Evolutionary conservation across 805 yeast species (phyloP).

Genomic region (Candida qinlingensis): DNA sequence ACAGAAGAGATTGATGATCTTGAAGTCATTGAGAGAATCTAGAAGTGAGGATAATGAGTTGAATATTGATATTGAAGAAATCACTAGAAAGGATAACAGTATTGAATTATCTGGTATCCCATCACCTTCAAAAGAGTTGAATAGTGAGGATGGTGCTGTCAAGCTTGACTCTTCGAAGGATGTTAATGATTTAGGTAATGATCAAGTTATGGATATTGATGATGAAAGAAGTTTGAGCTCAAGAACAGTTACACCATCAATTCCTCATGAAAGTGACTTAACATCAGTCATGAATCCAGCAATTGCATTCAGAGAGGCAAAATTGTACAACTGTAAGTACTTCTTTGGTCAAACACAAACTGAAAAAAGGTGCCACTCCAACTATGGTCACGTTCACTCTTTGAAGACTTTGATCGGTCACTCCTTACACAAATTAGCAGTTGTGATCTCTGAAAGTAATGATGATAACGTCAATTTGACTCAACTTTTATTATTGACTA

Average conservation of each 20-base stretch:
- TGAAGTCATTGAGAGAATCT: constrained; percentile 32
- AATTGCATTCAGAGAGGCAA: constrained; percentile 51
- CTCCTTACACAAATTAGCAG: constrained; percentile 53
- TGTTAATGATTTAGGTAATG: constrained; percentile 26
- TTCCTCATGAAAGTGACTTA: constrained; percentile 27
- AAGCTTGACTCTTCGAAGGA: constrained; percentile 1
- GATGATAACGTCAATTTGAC: constrained; percentile 62
- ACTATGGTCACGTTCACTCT: constrained; percentile 52
- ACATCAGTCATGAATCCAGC: constrained; percentile 49
- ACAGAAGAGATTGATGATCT: constrained; percentile 26
- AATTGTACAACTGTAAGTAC: constrained; percentile 59
- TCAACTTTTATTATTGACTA: constrained; percentile 54
- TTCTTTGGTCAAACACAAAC: constrained; percentile 52
- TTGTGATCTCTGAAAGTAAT: constrained; percentile 40
- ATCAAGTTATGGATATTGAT: constrained; percentile 24
- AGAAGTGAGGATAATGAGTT: constrained; percentile 30
- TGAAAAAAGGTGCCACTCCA: constrained; percentile 36
- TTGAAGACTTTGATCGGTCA: constrained; percentile 56
- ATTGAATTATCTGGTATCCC: constrained; percentile 7
- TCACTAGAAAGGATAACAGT: constrained; percentile 27
- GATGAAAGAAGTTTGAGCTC: constrained; percentile 33
- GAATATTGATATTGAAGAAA: constrained; percentile 33
- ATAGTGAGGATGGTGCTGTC: constrained; percentile 21
- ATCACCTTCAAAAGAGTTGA: constrained; percentile 1
- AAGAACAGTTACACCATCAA: constrained; percentile 23